A percentile compares a stretch with the other conserved stretches of the same genome.
These are phyloP conservation scores for Komagataea norvegica DNA, from an alignment of 1,139 yeast genomes.

Conservation along the genomic window DNA sequence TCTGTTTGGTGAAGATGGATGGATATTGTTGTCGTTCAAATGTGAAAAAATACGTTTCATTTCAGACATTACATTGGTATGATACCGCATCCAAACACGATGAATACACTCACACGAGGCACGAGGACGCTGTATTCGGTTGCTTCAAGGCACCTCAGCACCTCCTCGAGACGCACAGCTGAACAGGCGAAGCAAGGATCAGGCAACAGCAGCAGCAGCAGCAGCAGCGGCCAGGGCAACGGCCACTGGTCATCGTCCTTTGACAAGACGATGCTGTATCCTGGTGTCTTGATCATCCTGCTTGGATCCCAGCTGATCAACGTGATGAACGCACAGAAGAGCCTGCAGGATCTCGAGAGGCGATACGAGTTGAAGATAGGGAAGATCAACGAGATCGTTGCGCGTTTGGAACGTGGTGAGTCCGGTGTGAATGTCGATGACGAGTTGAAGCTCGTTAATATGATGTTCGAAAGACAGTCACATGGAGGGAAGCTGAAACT, in stretches of 20 bases:
- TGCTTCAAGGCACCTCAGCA: slow-evolving; percentile 2
- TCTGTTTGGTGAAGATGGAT: too few relatives aligned
- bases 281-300: slow-evolving; percentile 30
- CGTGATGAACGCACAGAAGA: slow-evolving; percentile 36
- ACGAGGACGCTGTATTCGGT: too few relatives aligned
- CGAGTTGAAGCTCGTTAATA: slow-evolving; percentile 32
- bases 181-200: background rate
- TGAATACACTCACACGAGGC: too few relatives aligned
- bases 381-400: slow-evolving; percentile 30
- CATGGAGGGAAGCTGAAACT: slow-evolving; percentile 6
- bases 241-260: slow-evolving; percentile 19
- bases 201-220: too few relatives aligned
- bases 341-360: slow-evolving; percentile 36
- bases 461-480: slow-evolving; percentile 26
- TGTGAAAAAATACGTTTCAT: too few relatives aligned
- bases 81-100: too few relatives aligned
- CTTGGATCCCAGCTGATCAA: slow-evolving; percentile 32
- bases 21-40: too few relatives aligned
- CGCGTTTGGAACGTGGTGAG: slow-evolving; percentile 26
- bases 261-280: slow-evolving; percentile 30
- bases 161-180: too few relatives aligned
- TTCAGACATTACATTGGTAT: too few relatives aligned
- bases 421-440: slow-evolving; percentile 26
- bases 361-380: slow-evolving; percentile 30
- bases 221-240: background rate